Conservation (phyloP, 169 alveolate genomes). For the Cryptosporidium sp. region DNA sequence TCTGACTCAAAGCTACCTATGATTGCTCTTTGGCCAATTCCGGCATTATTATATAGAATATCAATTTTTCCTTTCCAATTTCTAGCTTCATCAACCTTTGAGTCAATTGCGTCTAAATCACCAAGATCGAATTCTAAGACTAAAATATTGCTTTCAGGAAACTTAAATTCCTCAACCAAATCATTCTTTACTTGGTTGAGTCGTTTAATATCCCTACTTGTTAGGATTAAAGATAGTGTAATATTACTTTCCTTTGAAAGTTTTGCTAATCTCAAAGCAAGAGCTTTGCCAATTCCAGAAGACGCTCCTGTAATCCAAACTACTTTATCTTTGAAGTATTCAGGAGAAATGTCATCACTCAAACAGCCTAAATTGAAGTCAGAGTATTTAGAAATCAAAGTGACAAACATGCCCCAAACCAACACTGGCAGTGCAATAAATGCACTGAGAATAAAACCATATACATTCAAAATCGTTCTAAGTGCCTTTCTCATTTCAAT, state of each 20-base stretch:
- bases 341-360: constrained; percentile 24
- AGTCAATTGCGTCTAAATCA: constrained; percentile 13
- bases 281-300: constrained; percentile 64
- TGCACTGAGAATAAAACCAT: constrained; percentile 23
- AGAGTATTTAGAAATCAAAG: constrained; percentile 44
- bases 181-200: constrained; percentile 33
- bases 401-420: constrained; percentile 41
- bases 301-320: constrained; percentile 73
- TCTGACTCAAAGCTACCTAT: constrained; percentile 59
- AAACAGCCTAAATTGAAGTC: constrained; percentile 65
- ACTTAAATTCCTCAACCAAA: constrained; percentile 6
- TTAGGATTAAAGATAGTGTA: constrained; percentile 25
- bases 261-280: constrained; percentile 30
- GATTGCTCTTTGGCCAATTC: constrained; percentile 56
- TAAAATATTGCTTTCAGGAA: constrained; percentile 36
- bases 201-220: constrained; percentile 22
- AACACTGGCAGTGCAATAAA: constrained; percentile 28
- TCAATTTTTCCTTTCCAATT: constrained; percentile 67
- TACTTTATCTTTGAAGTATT: constrained; percentile 45
- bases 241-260: constrained; percentile 15
- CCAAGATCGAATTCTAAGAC: constrained; percentile 53
- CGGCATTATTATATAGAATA: constrained; percentile 60
- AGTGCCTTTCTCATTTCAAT: not conserved
- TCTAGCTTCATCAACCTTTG: constrained; percentile 45
- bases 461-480: not conserved